Evolutionary conservation across 2,329 filamentous ascomycete species (phyloP).

Genomic region (Aspergillus fumigatus): DNA sequence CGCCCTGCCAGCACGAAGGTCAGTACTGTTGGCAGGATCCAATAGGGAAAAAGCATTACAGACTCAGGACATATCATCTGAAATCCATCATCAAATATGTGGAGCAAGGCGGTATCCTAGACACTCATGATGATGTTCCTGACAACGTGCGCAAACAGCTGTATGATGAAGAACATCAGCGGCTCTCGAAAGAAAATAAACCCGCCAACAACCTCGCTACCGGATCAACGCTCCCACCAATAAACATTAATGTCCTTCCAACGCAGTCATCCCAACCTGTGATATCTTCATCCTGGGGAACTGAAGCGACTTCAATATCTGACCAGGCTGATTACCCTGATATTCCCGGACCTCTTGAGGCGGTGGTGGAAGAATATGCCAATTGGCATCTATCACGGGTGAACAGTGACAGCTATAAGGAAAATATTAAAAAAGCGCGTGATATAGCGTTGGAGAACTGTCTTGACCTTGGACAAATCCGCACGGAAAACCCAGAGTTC

Average conservation of each 20-base stretch:
- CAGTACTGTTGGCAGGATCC: conserved; percentile 33
- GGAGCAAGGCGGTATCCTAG: too few species aligned
- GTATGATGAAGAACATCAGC: too few species aligned
- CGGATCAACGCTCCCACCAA: conserved; percentile 19
- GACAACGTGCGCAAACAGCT: too few species aligned
- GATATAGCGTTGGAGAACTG: conserved; percentile 11
- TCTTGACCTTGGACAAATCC: conserved; percentile 14
- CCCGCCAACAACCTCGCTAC: not conserved
- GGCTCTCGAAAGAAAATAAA: too few species aligned
- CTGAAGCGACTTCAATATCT: not conserved
- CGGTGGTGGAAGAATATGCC: conserved; percentile 12
- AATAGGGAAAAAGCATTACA: conserved; percentile 30
- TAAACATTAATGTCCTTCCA: conserved; percentile 28
- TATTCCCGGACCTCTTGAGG: conserved; percentile 9
- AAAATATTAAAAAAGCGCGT: conserved; percentile 13
- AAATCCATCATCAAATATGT: too few species aligned
- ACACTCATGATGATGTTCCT: too few species aligned
- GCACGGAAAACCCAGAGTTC: conserved; percentile 10
- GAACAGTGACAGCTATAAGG: conserved; percentile 8
- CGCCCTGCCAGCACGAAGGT: conserved; percentile 21
- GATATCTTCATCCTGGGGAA: not conserved
- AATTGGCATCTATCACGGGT: conserved; percentile 11
- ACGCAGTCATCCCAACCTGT: conserved; percentile 9
- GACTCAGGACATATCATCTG: conserved; percentile 19
- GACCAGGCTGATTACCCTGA: not conserved